Evolutionary conservation across 2,329 filamentous ascomycete genomes (phyloP).

Genomic region (Basipetospora chlamydospora): DNA sequence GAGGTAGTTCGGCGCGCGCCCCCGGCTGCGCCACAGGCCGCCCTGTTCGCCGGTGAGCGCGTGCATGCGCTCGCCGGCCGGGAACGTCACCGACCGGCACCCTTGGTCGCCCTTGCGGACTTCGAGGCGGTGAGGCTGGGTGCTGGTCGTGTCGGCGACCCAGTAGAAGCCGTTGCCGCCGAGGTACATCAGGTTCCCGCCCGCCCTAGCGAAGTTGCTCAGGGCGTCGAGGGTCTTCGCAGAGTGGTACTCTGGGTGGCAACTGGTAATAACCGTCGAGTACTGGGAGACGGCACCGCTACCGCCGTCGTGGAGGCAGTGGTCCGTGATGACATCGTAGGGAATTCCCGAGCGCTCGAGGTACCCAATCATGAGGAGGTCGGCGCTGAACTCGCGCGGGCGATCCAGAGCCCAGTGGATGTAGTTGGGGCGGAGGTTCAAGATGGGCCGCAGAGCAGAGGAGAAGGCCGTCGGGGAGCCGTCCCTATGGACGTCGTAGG

Average conservation of each 20-base stretch:
- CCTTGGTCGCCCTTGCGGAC: constrained; percentile 19
- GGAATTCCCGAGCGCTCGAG: constrained; percentile 15
- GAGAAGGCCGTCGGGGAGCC: constrained; percentile 19
- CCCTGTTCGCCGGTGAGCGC: constrained; percentile 16
- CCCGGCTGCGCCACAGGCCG: constrained; percentile 18
- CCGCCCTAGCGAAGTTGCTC: constrained; percentile 13
- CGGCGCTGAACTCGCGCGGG: constrained; percentile 20
- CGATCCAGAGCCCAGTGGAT: constrained; percentile 19
- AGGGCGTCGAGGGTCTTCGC: constrained; percentile 15
- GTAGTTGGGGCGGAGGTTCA: constrained; percentile 22
- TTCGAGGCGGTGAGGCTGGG: constrained; percentile 17
- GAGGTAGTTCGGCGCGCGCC: constrained; percentile 15
- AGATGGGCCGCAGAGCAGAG: constrained; percentile 18
- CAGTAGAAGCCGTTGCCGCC: constrained; percentile 24
- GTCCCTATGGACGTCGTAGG: constrained; percentile 23
- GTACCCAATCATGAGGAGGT: constrained; percentile 19
- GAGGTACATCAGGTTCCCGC: constrained; percentile 21
- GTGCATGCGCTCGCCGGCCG: constrained; percentile 16
- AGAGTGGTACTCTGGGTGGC: constrained; percentile 20
- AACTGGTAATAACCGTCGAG: constrained; percentile 15
- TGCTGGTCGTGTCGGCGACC: constrained; percentile 12
- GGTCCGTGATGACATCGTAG: constrained; percentile 22
- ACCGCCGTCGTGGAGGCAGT: constrained; percentile 17
- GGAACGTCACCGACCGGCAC: constrained; percentile 14
- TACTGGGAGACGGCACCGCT: constrained; percentile 10